Base-by-base conservation (phyloP, 306 rosid genomes). In the Ochetophila trinervis region DNA sequence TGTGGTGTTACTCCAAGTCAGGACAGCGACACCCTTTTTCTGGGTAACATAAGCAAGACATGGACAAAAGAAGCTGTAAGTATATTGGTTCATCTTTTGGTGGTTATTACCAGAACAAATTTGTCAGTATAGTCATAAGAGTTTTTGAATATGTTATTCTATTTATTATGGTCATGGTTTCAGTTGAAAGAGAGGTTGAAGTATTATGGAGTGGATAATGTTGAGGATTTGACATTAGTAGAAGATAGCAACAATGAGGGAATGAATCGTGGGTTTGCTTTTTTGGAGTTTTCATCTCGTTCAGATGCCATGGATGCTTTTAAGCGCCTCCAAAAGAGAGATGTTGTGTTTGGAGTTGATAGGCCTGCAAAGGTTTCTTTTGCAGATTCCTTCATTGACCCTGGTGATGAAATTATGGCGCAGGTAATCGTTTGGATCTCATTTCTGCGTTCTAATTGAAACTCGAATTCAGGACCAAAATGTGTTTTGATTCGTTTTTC, bases 251-350 rank as follows among this genome's bases (percentile, higher is more conserved):
- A 82, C 65, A 87, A 94, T 73, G 85, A 83, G 36, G 99, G 99
- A 68, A 84, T 78, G 88, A 94, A 90, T 65, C 90, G 99, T 9
- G 99, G 99, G 47, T 90, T 94, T 70, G 97, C 99, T 1, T 94
- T 94, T 78, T 79, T 94, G 82, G 97, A 94, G 70, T 90, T 90
- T 88, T 74, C 96, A 55, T 88, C 95, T 68, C 96, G 91, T 20
- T 79, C 95, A n/a, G 99, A 94, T 44, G 99, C 99, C 56, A 94
- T 94, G 97, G 97, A 90, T 78, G 96, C 96, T 71, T 94, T 88
- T 75, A 94, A 90, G 83, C 83, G 96, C 40, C 86, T 94, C 49
- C 97, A 94, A 55, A 94, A 86, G 79, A 90, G 96, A 75, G 99
- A 90, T 85, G 73, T 94, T 54, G 85, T 88, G 34, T 94, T 94